These are phyloP conservation scores for Alternaria tenuissima DNA, from an alignment of 2,329 filamentous ascomycete genomes.

Conservation along the genomic window DNA sequence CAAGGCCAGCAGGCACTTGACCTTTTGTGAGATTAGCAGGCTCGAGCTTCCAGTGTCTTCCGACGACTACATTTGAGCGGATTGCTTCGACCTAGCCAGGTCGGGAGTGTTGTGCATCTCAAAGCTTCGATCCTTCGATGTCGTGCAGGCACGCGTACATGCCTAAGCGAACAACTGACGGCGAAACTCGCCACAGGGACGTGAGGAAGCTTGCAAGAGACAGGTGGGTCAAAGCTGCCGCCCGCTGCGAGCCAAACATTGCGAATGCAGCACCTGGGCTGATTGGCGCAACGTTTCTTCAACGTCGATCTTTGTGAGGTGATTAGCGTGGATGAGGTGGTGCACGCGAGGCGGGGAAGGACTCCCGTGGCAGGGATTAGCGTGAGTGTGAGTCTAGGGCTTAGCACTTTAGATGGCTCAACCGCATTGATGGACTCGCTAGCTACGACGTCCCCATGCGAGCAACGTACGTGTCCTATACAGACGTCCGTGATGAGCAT, in stretches of 20 bases:
- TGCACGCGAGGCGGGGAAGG: conserved; percentile 25
- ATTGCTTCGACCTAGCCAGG: conserved; percentile 11
- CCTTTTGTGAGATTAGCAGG: not conserved
- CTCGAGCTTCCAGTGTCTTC: not conserved
- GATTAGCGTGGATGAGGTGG: conserved; percentile 19
- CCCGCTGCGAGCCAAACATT: conserved; percentile 16
- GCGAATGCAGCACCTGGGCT: conserved; percentile 15
- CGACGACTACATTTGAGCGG: not conserved
- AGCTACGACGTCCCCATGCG: conserved; percentile 10
- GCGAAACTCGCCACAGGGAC: conserved; percentile 4
- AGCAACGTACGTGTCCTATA: conserved; percentile 7
- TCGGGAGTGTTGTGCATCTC: conserved; percentile 13
- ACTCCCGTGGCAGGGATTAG: conserved; percentile 21
- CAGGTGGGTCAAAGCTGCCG: conserved; percentile 14
- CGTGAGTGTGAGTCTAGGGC: conserved; percentile 11
- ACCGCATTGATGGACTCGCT: conserved; percentile 20
- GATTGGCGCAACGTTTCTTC: conserved; percentile 27
- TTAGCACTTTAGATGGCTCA: conserved; percentile 22
- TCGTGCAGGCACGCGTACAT: conserved; percentile 20
- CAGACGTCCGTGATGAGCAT: conserved; percentile 9
- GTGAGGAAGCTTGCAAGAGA: conserved; percentile 13
- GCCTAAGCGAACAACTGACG: conserved; percentile 24
- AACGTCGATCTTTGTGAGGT: conserved; percentile 19
- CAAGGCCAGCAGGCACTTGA: not conserved
- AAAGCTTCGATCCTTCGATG: conserved; percentile 19